Conservation (phyloP, 495 filamentous ascomycete genomes). For the Aspergillus cristatus region DNA sequence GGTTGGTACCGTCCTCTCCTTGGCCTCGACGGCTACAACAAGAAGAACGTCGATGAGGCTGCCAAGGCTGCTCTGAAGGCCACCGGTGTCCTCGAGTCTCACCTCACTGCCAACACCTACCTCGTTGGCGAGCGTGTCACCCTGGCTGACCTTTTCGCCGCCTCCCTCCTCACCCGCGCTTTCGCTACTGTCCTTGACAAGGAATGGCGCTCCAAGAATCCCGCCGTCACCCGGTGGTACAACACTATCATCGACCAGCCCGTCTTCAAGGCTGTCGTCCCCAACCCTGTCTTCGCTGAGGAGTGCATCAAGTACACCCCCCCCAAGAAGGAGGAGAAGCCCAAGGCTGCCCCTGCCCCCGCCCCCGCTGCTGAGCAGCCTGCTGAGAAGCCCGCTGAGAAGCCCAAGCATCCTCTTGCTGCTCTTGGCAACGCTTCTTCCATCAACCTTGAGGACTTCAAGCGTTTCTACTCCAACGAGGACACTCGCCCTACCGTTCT, state of each 20-base stretch:
- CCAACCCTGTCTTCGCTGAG: conserved; percentile 67
- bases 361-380: conserved; percentile 48
- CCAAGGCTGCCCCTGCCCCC: conserved; percentile 48
- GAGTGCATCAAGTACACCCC: conserved; percentile 76
- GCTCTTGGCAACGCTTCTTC: conserved; percentile 63
- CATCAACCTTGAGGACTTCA: conserved; percentile 89
- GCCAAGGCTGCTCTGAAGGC: conserved; percentile 57
- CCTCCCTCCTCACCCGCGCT: conserved; percentile 66
- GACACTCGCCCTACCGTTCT: conserved; percentile 74
- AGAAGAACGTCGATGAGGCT: conserved; percentile 84
- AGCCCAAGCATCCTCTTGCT: conserved; percentile 95
- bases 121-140: conserved; percentile 96
- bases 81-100: conserved; percentile 64
- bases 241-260: conserved; percentile 86
- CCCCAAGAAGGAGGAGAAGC: conserved; percentile 80
- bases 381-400: conserved; percentile 62
- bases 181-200: conserved; percentile 89
- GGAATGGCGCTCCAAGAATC: conserved; percentile 68
- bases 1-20: conserved; percentile 84
- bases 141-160: conserved; percentile 83
- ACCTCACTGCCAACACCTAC: conserved; percentile 90
- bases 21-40: conserved; percentile 84
- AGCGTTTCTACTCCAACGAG: conserved; percentile 96
- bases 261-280: conserved; percentile 72
- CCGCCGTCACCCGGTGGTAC: conserved; percentile 87